These are phyloP conservation scores for Hapsidospora chrysogenum DNA, from an alignment of 495 filamentous ascomycete species.

Conservation along the genomic window DNA sequence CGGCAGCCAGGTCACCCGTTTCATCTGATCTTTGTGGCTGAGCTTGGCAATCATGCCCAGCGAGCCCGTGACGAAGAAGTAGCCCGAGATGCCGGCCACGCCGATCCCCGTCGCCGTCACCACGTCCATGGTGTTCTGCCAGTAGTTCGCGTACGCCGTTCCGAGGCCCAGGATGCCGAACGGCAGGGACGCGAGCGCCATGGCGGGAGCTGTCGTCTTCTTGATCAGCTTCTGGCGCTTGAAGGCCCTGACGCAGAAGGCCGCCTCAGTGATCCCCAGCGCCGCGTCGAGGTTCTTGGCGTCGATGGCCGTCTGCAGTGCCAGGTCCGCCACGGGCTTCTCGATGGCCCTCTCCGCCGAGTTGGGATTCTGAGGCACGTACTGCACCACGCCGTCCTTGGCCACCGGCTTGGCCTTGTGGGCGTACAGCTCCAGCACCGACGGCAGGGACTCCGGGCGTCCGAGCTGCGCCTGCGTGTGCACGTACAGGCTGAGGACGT, in stretches of 20 bases:
- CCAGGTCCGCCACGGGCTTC: conserved; percentile 41
- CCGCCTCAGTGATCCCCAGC: conserved; percentile 63
- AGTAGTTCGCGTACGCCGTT: conserved; percentile 1
- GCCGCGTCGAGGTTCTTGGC: conserved; percentile 58
- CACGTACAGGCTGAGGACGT: conserved; percentile 52
- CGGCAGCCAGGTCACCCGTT: conserved; percentile 69
- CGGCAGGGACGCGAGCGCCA: conserved; percentile 1
- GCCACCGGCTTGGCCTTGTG: conserved; percentile 60
- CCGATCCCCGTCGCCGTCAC: conserved; percentile 55
- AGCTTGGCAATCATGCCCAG: conserved; percentile 71
- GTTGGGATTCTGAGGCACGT: conserved; percentile 45
- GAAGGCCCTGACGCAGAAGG: conserved; percentile 59
- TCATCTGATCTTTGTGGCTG: conserved; percentile 87
- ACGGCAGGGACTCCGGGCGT: conserved; percentile 55
- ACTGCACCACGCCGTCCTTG: conserved; percentile 38
- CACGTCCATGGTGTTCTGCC: conserved; percentile 55
- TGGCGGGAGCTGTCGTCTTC: conserved; percentile 21
- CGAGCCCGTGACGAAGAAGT: conserved; percentile 58
- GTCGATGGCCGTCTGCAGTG: conserved; percentile 60
- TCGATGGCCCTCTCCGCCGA: conserved; percentile 56
- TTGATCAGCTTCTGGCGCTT: conserved; percentile 42
- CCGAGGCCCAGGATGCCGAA: conserved; percentile 2
- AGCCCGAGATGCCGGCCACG: conserved; percentile 66
- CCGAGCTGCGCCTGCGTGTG: conserved; percentile 52
- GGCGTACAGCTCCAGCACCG: conserved; percentile 68